Base-by-base conservation (phyloP, 257 asterid genomes). In the Lithospermum erythrorhizon region DNA sequence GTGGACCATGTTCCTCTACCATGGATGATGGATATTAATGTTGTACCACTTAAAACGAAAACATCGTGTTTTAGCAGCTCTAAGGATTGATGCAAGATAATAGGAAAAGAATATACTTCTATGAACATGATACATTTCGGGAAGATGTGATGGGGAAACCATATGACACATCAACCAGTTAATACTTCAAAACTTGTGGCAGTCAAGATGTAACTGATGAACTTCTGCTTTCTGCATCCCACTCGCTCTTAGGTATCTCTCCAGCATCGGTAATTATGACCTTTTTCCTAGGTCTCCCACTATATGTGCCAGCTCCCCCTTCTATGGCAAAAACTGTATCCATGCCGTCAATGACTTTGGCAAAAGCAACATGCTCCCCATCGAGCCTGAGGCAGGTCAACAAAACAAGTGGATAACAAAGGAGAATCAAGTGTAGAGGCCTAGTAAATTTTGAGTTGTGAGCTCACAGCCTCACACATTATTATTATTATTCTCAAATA, bases 221-320 rank as follows among this genome's bases (percentile, higher is more conserved):
- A 35, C 64, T 61, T 56, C 63, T 69, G 63, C 3, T 75, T 24
- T 79, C 94, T 35, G 86, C 94, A 20, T 86, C 95, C 97, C 97
- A 89, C 65, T 81, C 65, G 85, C 71, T 70, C 81, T 93, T 89
- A 3, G 94, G 94, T 77, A 93, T 93, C 79, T 93, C 99, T 48
- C 97, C 97, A 20, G 94, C 84, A 73, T 89, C 95, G 0, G 80
- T 78, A 17, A 93, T 83, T 30, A 86, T 66, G 8, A 86, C 97
- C 78, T 89, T 93, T 79, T 89, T 93, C 76, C 99, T 77, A 5
- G 97, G 97, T 73, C 86, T 93, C 57, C 99, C 97, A 13, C 95
- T 89, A 78, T 93, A 93, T 6, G 97, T 89, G 47, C 99, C 99
- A 2, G 96, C 99, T 65, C 99, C 79, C 0, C 97, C 99, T 70